phyloP scores from a whole-genome alignment of 2,329 filamentous ascomycete species.

The Pseudocercospora fijiensis region DNA sequence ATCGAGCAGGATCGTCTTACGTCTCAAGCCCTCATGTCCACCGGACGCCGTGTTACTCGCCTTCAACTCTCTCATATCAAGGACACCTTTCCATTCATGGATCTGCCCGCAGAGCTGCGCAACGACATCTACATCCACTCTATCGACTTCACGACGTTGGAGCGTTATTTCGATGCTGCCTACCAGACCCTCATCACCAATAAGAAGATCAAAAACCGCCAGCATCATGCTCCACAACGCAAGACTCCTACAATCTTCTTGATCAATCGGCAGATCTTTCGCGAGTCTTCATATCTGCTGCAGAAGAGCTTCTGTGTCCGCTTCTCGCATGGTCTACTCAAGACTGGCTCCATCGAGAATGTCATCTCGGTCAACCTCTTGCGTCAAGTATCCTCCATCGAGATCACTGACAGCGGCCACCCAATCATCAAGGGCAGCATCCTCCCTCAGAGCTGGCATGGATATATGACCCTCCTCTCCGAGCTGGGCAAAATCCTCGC shows the following conservation, averaged over 20 bases:
- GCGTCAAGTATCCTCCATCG: slow-evolving; percentile 49
- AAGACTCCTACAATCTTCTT: slow-evolving; percentile 37
- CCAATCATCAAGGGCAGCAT: slow-evolving; percentile 59
- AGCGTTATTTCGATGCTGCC: slow-evolving; percentile 25
- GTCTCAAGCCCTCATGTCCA: slow-evolving; percentile 19
- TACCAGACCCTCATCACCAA: slow-evolving; percentile 9
- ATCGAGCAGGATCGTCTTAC: slow-evolving; percentile 17
- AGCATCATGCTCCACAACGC: slow-evolving; percentile 12
- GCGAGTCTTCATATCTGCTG: slow-evolving; percentile 35
- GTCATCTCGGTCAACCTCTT: slow-evolving; percentile 29
- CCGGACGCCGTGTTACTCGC: slow-evolving; percentile 27
- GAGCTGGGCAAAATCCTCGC: slow-evolving; percentile 29
- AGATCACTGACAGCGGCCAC: slow-evolving; percentile 79
- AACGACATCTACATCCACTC: slow-evolving; percentile 30
- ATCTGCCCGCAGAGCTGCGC: slow-evolving; percentile 32
- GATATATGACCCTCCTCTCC: slow-evolving; percentile 31
- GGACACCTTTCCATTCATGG: slow-evolving; percentile 31
- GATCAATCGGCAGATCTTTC: slow-evolving; percentile 38
- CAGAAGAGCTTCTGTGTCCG: slow-evolving; percentile 27
- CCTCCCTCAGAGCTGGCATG: slow-evolving; percentile 28
- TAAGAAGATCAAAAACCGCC: slow-evolving; percentile 4
- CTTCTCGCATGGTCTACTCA: slow-evolving; percentile 35
- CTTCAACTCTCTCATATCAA: slow-evolving; percentile 22
- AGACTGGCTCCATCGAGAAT: slow-evolving; percentile 14
- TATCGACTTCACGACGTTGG: slow-evolving; percentile 26